Conservation (phyloP, 805 yeast species). For the Kodamaea sagamina region DNA sequence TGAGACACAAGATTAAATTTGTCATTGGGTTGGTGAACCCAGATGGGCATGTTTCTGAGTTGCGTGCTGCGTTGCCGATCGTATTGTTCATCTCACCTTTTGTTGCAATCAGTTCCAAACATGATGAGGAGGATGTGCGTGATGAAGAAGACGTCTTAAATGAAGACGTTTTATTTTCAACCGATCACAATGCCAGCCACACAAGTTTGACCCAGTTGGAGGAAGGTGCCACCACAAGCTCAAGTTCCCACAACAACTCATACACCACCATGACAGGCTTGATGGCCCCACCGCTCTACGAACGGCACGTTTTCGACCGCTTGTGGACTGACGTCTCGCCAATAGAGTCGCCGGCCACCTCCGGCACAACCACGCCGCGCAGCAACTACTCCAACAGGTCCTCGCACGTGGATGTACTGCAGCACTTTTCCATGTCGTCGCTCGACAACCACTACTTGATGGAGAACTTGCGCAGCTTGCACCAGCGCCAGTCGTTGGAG, state of each 20-base stretch:
- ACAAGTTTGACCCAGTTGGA: slow-evolving; percentile 27
- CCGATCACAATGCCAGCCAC: slow-evolving; percentile 11
- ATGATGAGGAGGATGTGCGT: slow-evolving; percentile 25
- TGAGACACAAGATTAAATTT: slow-evolving; percentile 86
- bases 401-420: slow-evolving; percentile 17
- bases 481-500: slow-evolving; percentile 21
- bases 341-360: slow-evolving; percentile 44
- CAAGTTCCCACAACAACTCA: slow-evolving; percentile 7
- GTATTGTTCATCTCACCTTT: slow-evolving; percentile 76
- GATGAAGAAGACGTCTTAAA: slow-evolving; percentile 12
- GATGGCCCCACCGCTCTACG: slow-evolving; percentile 86
- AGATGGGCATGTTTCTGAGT: slow-evolving; percentile 90
- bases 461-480: slow-evolving; percentile 54
- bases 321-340: slow-evolving; percentile 70
- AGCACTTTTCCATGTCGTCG: slow-evolving; percentile 38
- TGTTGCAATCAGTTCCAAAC: slow-evolving; percentile 63
- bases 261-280: slow-evolving; percentile 35
- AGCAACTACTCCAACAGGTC: slow-evolving; percentile 7
- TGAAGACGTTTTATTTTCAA: slow-evolving; percentile 6
- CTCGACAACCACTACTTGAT: slow-evolving; percentile 45
- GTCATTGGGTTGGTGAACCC: slow-evolving; percentile 77
- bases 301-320: slow-evolving; percentile 76
- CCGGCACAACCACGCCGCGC: slow-evolving; percentile 45
- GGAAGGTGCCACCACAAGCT: slow-evolving; percentile 9
- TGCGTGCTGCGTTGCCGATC: slow-evolving; percentile 87